Conservation (phyloP, 2,329 filamentous ascomycete genomes). For the Tolypocladium guangdongense region DNA sequence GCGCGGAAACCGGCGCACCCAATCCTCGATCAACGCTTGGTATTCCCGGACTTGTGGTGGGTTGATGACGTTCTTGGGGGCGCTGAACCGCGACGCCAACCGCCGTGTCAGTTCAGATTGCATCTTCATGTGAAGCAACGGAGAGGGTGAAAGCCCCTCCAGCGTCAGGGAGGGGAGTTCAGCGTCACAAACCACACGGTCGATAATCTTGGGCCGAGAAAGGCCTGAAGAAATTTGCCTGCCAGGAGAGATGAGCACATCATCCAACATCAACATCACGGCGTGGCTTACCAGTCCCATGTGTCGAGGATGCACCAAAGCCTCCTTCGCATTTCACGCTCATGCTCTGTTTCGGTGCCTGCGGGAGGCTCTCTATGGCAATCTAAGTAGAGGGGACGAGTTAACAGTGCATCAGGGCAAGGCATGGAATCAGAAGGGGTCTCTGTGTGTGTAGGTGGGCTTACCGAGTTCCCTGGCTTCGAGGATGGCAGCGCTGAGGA, state of each 20-base stretch:
- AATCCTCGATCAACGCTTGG: slow-evolving; percentile 23
- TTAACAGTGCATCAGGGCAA: neutral
- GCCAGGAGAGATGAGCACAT: neutral
- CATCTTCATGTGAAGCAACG: slow-evolving; percentile 19
- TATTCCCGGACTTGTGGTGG: slow-evolving; percentile 16
- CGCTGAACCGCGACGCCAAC: slow-evolving; percentile 13
- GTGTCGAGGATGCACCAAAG: slow-evolving; percentile 21
- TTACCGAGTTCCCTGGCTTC: slow-evolving; percentile 19
- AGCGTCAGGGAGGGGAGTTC: slow-evolving; percentile 17
- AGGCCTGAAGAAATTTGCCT: slow-evolving; percentile 24
- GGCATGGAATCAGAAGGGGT: neutral
- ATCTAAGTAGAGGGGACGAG: slow-evolving; percentile 4
- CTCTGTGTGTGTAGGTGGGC: neutral
- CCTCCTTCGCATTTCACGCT: slow-evolving; percentile 19
- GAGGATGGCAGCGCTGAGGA: slow-evolving; percentile 18
- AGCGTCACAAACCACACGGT: slow-evolving; percentile 15
- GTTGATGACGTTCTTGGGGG: slow-evolving; percentile 14
- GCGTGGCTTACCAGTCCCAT: slow-evolving; percentile 20
- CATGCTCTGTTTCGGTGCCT: slow-evolving; percentile 14
- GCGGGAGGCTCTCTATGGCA: slow-evolving; percentile 11
- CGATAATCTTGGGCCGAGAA: slow-evolving; percentile 17
- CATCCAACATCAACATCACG: neutral
- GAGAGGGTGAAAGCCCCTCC: slow-evolving; percentile 13
- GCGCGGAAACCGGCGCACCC: slow-evolving; percentile 29
- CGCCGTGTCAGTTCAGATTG: slow-evolving; percentile 14